phyloP scores from a whole-genome alignment of 495 filamentous ascomycete genomes.

The Echria macrotheca region DNA sequence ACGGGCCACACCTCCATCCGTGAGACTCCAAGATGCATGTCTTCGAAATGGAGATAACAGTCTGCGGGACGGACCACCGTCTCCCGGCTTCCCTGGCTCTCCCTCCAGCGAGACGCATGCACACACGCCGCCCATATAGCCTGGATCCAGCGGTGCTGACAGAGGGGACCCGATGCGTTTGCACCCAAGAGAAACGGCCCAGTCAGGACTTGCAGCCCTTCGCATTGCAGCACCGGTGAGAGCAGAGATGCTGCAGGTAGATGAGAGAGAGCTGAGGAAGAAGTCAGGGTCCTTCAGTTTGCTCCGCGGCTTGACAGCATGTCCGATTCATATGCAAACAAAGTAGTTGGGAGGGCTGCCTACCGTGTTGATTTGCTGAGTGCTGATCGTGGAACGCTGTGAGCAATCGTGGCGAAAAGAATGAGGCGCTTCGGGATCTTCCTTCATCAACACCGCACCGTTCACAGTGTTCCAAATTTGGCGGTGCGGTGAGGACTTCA shows the following conservation, averaged over 20 bases:
- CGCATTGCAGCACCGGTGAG: slow-evolving; percentile 14
- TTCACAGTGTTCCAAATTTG: background rate
- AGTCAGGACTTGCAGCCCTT: slow-evolving; percentile 1
- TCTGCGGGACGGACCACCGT: too few relatives aligned
- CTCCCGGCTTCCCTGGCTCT: background rate
- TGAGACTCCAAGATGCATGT: background rate
- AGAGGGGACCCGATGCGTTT: background rate
- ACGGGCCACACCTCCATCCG: background rate
- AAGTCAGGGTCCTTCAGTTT: slow-evolving; percentile 8
- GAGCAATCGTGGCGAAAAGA: background rate
- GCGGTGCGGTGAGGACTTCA: background rate
- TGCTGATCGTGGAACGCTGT: background rate
- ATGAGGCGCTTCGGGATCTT: background rate
- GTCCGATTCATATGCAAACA: slow-evolving; percentile 1
- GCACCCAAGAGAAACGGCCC: background rate
- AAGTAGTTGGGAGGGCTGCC: background rate
- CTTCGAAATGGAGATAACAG: slow-evolving; percentile 1
- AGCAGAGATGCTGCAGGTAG: background rate
- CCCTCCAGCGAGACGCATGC: background rate
- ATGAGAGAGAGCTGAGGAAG: background rate
- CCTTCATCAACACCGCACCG: too few relatives aligned
- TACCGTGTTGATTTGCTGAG: background rate
- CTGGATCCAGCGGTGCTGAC: background rate
- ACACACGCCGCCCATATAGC: background rate
- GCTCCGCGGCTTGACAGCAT: background rate